Conservation (phyloP, 352 stramenopile genomes). For the Nothophytophthora sp. region DNA sequence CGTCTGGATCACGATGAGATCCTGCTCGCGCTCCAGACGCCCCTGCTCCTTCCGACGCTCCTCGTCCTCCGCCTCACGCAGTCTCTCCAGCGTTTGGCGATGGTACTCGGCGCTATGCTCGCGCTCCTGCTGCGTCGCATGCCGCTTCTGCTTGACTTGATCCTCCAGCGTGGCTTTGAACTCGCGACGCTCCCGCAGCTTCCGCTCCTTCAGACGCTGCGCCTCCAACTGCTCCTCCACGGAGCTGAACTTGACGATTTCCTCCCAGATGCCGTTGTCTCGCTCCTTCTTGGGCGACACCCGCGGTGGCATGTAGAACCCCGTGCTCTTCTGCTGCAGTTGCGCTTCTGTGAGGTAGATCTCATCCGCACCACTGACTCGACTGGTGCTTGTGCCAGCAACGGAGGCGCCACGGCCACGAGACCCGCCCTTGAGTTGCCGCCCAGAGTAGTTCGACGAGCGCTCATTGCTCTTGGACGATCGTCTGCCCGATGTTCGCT, state of each 20-base stretch:
- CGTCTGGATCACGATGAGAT: conserved; percentile 70
- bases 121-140: conserved; percentile 34
- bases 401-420: background rate
- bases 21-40: conserved; percentile 49
- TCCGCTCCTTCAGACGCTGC: conserved; percentile 33
- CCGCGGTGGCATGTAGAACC: conserved; percentile 60
- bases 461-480: conserved; percentile 28
- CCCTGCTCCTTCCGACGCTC: conserved; percentile 61
- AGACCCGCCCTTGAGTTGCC: conserved; percentile 1
- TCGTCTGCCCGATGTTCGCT: conserved; percentile 11
- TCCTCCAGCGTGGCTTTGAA: conserved; percentile 48
- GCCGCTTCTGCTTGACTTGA: conserved; percentile 55
- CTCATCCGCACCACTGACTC: conserved; percentile 34
- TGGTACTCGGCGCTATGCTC: conserved; percentile 52
- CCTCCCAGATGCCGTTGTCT: conserved; percentile 78
- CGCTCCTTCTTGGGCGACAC: conserved; percentile 79
- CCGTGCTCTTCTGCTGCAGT: conserved; percentile 67
- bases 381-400: background rate
- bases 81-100: conserved; percentile 44
- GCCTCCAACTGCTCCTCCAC: conserved; percentile 69
- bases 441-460: conserved; percentile 11
- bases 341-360: conserved; percentile 72
- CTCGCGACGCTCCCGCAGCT: conserved; percentile 31
- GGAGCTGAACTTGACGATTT: conserved; percentile 81
- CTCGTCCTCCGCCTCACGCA: conserved; percentile 50